Evolutionary conservation across 345 rosid genomes (phyloP), one percentile per base, ranked within the genome.

Genomic region (Syzygium jambos): DNA sequence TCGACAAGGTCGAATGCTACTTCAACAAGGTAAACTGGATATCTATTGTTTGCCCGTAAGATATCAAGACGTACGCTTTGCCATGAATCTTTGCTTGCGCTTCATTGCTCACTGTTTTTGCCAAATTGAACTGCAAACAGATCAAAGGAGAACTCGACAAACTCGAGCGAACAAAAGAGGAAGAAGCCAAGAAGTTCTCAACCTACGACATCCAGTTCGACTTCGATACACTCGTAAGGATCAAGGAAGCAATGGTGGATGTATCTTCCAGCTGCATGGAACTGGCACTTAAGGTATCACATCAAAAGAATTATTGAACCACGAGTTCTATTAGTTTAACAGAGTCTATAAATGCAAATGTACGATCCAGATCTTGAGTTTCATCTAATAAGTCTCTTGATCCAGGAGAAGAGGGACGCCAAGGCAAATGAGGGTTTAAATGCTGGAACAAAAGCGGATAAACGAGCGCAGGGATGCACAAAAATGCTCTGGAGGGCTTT

Each of bases 191-290:
- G 95, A 98, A 95, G 90, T 94, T 95, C 84, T 92, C 88, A 78
- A 92, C 93, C 90, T 96, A 95, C 86, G 94, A 93, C 34, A 95
- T 98, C 85, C 91, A 93, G 17, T 95, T 98, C 84, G 96, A 98
- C 91, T 96, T 98, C 90, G 89, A 92, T 61, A 88, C 96, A 85
- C 93, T 98, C 12, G 61, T 95, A 63, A 94, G 90, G 86, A 93
- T 96, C 87, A 98, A 98, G 92, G 99, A 98, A 90, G 89, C 96
- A 78, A 91, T 95, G 92, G 99, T 98, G 88, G 99, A 98, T 93
- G 92, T 95, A 87, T 98, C 98, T 87, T 96, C 99, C 12, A 93
- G 89, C 91, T 94, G 96, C 90, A 98, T 96, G 98, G 99, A 98
- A 88, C 88, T 94, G 68, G 98, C 96, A 85, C 89, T 98, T 56